Base-by-base conservation (phyloP, 2,329 filamentous ascomycete species). In the Malbranchea cinnamomea region DNA sequence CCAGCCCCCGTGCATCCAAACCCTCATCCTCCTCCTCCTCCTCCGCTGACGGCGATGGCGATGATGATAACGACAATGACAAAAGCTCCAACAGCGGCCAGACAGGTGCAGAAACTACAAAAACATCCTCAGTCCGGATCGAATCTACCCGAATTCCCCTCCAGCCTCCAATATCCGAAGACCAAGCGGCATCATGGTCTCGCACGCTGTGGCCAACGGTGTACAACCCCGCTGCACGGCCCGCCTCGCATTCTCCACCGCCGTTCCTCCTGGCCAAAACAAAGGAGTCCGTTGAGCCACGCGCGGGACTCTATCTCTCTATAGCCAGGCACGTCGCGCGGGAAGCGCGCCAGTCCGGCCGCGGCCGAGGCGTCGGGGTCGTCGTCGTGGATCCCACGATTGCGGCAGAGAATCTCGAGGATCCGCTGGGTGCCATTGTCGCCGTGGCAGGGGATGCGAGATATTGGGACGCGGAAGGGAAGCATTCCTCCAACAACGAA, bases 371-470 rank as follows among this genome's bases (percentile, higher is more conserved):
- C 0, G 47, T 62, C 3, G 59, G 59, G 16, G 58, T 56, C 5
- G 59, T 63, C 8, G 49, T 61, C 12, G 59, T 62, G 14, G 59
- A 63, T 34, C 41, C 44, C n/a, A 48, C 56, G 23, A 37, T 41
- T 2, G 37, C 47, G 4, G 35, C 44, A 18, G 38, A 38, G 8
- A 39, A 45, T 15, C 44, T 43, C 8, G 38, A 44, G n/a, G 47
- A 53, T 21, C 53, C 47, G 44, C 43, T 49, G n/a, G 43, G 52
- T 13, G 52, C 54, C 4, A 44, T 62, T 10, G 40, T 63, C 11
- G 56, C 54, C 13, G 58, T 60, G 20, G 58, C 55, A 4, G 59
- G 57, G 4, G 59, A 63, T 40, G 56, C 50, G 21, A 47, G 59
- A 28, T 62, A 53, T 33, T 32, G 35, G 22, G 16, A 13, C n/a